Conservation (phyloP, 176 grass and related monocot genomes). For the Poa pratensis region DNA sequence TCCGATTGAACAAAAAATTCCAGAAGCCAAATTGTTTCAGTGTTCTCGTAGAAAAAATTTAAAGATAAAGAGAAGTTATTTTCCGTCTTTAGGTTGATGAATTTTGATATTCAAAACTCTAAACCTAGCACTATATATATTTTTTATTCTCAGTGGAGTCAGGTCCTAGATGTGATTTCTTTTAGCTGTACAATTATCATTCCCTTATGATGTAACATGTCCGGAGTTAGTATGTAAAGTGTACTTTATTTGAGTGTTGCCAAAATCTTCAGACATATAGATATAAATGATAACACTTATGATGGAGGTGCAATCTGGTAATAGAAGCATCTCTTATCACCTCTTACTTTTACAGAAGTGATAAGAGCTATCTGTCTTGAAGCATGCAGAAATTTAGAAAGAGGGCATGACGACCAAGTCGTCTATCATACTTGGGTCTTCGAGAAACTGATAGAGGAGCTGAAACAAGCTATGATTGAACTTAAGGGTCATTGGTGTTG, state of each 20-base stretch:
- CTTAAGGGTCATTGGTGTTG: too few relatives aligned
- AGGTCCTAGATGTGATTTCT: too few relatives aligned
- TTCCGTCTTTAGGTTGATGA: too few relatives aligned
- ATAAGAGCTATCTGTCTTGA: slow-evolving; percentile 80
- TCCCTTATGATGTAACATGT: neutral
- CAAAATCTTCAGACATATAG: neutral
- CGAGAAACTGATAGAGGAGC: slow-evolving; percentile 77
- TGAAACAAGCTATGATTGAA: slow-evolving; percentile 65
- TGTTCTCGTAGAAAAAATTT: too few relatives aligned
- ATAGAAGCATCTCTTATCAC: slow-evolving; percentile 14
- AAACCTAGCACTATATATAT: too few relatives aligned
- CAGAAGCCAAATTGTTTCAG: too few relatives aligned
- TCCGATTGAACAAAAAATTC: too few relatives aligned
- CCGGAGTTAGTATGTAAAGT: neutral
- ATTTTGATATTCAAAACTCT: too few relatives aligned
- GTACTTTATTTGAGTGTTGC: neutral
- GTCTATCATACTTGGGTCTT: slow-evolving; percentile 94
- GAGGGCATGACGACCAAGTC: slow-evolving; percentile 82
- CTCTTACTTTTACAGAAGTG: slow-evolving; percentile 48
- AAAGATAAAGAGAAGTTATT: too few relatives aligned
- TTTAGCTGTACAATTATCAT: too few relatives aligned
- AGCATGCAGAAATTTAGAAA: slow-evolving; percentile 73
- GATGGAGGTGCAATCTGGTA: neutral
- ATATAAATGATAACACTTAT: slow-evolving; percentile 22
- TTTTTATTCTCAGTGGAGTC: too few relatives aligned